A percentile compares a stretch with the other conserved stretches of the same genome.
phyloP scores from a whole-genome alignment of 495 filamentous ascomycete species.

The Penicillium bialowiezense region DNA sequence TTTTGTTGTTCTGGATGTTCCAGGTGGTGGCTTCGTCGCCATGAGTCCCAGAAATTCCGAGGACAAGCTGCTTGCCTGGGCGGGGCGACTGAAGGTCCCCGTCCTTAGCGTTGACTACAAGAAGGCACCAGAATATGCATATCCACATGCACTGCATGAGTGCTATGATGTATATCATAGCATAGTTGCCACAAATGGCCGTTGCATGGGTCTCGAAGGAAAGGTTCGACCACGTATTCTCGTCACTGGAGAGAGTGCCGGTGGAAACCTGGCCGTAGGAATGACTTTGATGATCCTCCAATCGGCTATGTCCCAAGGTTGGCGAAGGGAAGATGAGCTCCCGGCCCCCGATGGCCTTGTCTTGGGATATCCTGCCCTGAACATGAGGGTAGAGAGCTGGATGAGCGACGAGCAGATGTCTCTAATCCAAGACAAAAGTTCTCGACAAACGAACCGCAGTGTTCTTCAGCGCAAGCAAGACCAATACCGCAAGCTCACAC shows the following conservation, averaged over 20 bases:
- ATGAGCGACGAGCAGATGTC: conserved; percentile 98
- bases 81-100: conserved; percentile 77
- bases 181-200: conserved; percentile 70
- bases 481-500: conserved; percentile 60
- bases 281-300: conserved; percentile 86
- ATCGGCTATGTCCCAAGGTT: conserved; percentile 55
- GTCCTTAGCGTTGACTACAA: conserved; percentile 89
- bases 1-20: conserved; percentile 83
- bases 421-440: conserved; percentile 79
- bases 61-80: conserved; percentile 89
- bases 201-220: conserved; percentile 82
- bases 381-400: conserved; percentile 98
- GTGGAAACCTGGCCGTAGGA: conserved; percentile 83
- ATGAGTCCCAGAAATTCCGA: conserved; percentile 91
- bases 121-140: conserved; percentile 92
- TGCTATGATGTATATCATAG: conserved; percentile 92
- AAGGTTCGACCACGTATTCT: conserved; percentile 67
- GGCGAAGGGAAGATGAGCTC: conserved; percentile 57
- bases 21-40: conserved; percentile 92
- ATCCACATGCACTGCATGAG: conserved; percentile 93
- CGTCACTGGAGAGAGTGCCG: conserved; percentile 87
- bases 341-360: conserved; percentile 79
- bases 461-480: conserved; percentile 77
- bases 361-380: conserved; percentile 83
- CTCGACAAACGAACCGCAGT: conserved; percentile 70